A percentile compares a stretch with the other conserved stretches of the same genome.
These are phyloP conservation scores for Cladorrhinum sp. DNA, from an alignment of 2,329 filamentous ascomycete genomes.

Conservation along the genomic window DNA sequence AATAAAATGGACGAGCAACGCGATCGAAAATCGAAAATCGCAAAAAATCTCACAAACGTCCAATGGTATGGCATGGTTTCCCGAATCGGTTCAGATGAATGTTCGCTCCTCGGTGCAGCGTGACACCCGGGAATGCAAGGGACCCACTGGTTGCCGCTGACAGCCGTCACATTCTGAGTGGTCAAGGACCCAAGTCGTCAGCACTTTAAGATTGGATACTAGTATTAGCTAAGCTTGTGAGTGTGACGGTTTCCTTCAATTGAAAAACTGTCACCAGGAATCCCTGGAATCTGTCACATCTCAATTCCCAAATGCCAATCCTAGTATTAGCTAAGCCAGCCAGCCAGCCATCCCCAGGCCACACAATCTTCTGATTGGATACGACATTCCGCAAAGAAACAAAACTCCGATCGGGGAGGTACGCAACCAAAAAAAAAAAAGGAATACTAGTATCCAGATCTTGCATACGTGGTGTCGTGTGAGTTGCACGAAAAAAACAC, in stretches of 20 bases:
- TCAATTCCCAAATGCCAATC: neutral
- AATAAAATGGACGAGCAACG: neutral
- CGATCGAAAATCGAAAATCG: neutral
- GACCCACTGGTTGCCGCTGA: neutral
- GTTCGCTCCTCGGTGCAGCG: too few relatives aligned
- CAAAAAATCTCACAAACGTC: neutral
- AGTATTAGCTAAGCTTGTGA: constrained; percentile 6
- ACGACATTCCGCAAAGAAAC: neutral
- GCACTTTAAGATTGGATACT: constrained; percentile 1
- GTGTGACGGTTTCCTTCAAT: neutral
- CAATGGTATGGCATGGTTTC: neutral
- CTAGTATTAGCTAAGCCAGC: neutral
- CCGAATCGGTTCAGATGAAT: neutral
- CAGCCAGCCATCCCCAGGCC: too few relatives aligned
- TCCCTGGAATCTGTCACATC: neutral
- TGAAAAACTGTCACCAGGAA: neutral
- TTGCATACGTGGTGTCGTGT: neutral
- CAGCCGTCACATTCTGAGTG: neutral
- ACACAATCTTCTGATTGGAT: neutral
- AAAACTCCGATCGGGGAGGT: neutral
- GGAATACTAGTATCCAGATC: neutral
- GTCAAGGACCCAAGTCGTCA: neutral
- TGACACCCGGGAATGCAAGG: neutral
- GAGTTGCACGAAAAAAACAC: neutral
- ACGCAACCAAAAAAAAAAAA: neutral